Evolutionary conservation across 1,284 basidiomycete genomes (phyloP).

Genomic region (Cutaneotrichosporon sp.): DNA sequence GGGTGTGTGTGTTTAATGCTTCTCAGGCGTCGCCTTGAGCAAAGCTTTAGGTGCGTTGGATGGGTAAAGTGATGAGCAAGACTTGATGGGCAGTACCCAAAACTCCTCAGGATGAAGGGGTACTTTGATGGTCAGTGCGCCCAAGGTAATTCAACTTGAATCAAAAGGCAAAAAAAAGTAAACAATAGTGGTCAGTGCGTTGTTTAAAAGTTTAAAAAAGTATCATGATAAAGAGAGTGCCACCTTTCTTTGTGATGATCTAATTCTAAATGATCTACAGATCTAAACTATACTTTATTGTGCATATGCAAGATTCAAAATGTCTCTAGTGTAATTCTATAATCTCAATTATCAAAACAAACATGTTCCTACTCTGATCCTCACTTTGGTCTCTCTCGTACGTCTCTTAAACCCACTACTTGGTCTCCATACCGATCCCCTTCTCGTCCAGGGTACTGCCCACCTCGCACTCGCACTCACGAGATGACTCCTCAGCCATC

Average conservation of each 20-base stretch:
- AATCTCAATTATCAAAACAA: not conserved
- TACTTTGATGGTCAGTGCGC: no score
- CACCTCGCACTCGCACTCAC: not conserved
- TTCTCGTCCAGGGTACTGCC: not conserved
- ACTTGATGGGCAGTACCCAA: no score
- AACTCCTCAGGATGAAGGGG: no score
- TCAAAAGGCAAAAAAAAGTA: no score
- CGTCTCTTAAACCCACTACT: not conserved
- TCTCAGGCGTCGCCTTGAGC: not conserved
- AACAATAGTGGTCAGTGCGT: not conserved
- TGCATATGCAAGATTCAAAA: not conserved
- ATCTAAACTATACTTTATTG: not conserved
- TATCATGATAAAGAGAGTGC: not conserved
- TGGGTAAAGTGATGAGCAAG: no score
- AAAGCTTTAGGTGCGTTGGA: not conserved
- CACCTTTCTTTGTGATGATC: not conserved
- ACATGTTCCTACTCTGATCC: not conserved
- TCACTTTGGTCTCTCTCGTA: not conserved
- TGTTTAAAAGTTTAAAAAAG: not conserved
- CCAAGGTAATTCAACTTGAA: no score
- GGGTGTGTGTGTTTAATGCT: not conserved
- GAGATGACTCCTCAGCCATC: not conserved
- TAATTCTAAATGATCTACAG: not conserved
- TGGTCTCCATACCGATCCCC: not conserved
- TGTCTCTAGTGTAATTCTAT: not conserved